Conservation (phyloP, 225 moss, liverwort and hornwort species). For the Pseudoscleropodium purum region DNA sequence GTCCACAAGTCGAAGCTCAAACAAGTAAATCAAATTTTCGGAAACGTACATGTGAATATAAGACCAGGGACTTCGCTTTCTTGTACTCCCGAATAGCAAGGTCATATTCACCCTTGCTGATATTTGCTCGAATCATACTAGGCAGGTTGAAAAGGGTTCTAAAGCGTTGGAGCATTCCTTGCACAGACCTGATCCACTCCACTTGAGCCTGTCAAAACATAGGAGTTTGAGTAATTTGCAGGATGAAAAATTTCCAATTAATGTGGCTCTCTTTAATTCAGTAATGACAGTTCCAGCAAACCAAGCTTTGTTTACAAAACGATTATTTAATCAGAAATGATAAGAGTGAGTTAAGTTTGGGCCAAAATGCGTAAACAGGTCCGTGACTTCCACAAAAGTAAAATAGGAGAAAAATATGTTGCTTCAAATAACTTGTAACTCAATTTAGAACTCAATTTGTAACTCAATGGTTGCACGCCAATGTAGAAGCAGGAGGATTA, state of each 20-base stretch:
- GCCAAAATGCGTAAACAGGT: not conserved
- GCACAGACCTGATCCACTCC: slow-evolving; percentile 93
- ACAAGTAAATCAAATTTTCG: not conserved
- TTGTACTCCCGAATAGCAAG: slow-evolving; percentile 96
- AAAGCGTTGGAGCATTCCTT: slow-evolving; percentile 99
- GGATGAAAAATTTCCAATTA: not conserved
- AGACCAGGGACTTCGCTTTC: slow-evolving; percentile 88
- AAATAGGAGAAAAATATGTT: not conserved
- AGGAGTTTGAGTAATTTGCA: not conserved
- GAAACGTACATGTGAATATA: slow-evolving; percentile 74
- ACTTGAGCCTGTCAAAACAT: slow-evolving; percentile 70
- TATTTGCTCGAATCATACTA: slow-evolving; percentile 84
- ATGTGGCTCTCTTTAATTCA: not conserved
- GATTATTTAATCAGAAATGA: not conserved
- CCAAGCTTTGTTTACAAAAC: not conserved
- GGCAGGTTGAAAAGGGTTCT: slow-evolving; percentile 93
- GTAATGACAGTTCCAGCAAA: not conserved
- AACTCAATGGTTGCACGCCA: not conserved
- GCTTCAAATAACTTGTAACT: not conserved
- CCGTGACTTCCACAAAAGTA: not conserved
- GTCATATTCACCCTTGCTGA: slow-evolving; percentile 93
- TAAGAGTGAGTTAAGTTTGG: not conserved
- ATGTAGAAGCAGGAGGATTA: not conserved
- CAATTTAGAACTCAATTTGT: too few species aligned
- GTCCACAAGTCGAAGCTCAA: not conserved